Evolutionary conservation across 1,284 basidiomycete genomes (phyloP).

Genomic region (Moesziomyces parantarcticus): DNA sequence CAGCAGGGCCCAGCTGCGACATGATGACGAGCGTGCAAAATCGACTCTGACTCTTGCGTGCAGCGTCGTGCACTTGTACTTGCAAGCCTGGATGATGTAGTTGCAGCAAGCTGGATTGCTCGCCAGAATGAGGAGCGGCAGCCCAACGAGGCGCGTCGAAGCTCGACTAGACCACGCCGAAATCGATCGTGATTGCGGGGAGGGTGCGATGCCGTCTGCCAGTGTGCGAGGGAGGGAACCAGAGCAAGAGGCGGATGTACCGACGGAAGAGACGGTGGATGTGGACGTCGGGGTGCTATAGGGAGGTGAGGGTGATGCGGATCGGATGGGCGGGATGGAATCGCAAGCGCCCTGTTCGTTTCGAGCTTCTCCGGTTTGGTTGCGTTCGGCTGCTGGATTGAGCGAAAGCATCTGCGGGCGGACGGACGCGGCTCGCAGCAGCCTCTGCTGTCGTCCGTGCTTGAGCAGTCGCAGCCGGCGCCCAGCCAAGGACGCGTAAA

Average conservation of each 20-base stretch:
- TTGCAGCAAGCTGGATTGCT: neutral
- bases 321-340: constrained; percentile 5
- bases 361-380: constrained; percentile 22
- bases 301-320: neutral
- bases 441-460: neutral
- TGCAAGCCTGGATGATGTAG: neutral
- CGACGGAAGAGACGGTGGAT: neutral
- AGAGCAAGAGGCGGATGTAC: too few species aligned
- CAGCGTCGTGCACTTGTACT: neutral
- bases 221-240: neutral
- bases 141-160: too few species aligned
- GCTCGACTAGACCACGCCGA: neutral
- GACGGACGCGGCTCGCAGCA: neutral
- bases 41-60: neutral
- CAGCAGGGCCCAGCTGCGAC: constrained; percentile 26
- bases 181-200: neutral
- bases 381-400: constrained; percentile 10
- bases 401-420: neutral
- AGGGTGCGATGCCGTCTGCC: neutral
- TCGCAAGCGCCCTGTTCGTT: neutral
- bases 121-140: neutral
- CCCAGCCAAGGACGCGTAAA: constrained; percentile 23
- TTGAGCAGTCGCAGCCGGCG: neutral
- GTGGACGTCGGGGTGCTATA: constrained; percentile 1
- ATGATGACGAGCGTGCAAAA: constrained; percentile 2